Evolutionary conservation across 345 rosid species (phyloP).

Genomic region (Pelargonium nanum): DNA sequence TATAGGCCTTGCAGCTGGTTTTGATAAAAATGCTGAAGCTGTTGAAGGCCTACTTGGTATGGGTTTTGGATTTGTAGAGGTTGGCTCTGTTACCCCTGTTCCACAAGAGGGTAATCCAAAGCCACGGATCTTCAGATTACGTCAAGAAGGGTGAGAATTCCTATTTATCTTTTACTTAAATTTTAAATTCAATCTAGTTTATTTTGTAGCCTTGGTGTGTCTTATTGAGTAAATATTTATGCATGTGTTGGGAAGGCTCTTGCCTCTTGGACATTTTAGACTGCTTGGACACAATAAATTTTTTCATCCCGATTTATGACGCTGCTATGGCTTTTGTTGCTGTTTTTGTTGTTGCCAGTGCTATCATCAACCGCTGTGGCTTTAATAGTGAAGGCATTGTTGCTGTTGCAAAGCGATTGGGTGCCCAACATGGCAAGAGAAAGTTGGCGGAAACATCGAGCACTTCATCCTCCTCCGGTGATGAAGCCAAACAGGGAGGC

Average conservation of each 20-base stretch:
- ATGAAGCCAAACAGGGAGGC: conserved; percentile 69
- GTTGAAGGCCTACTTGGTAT: conserved; percentile 78
- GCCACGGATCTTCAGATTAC: conserved; percentile 88
- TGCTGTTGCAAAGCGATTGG: conserved; percentile 88
- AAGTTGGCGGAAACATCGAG: conserved; percentile 78
- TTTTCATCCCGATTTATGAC: no score
- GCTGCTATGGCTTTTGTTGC: conserved; percentile 4
- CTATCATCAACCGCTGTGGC: conserved; percentile 88
- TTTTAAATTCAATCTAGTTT: conserved; percentile 1
- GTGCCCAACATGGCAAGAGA: conserved; percentile 97
- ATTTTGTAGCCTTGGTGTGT: neutral
- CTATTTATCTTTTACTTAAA: conserved; percentile 1
- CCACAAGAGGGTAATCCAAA: conserved; percentile 95
- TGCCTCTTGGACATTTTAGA: neutral
- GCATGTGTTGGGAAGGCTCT: neutral
- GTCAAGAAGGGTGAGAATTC: conserved; percentile 57
- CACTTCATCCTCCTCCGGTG: conserved; percentile 39
- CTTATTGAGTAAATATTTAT: neutral
- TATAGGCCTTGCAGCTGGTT: no score
- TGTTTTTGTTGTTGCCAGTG: conserved; percentile 39
- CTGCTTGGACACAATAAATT: no score
- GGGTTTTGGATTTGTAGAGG: conserved; percentile 96
- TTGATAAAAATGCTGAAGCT: conserved; percentile 97
- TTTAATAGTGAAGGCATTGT: conserved; percentile 96
- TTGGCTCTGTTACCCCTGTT: conserved; percentile 92